These are phyloP conservation scores for Talaromyces stipitatus DNA, from an alignment of 495 filamentous ascomycete genomes.

Conservation along the genomic window DNA sequence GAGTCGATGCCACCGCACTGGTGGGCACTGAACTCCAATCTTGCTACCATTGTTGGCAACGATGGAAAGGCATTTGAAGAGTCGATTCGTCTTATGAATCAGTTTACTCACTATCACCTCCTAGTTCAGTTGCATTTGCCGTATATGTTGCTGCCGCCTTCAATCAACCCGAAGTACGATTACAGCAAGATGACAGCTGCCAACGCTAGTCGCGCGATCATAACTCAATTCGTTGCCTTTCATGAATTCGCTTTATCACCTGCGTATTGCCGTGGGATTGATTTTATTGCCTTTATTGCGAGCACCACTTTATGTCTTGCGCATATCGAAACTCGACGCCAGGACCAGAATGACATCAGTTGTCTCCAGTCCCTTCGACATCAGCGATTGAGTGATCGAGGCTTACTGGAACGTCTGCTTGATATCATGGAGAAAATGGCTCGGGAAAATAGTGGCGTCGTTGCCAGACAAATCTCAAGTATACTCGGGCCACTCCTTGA, in stretches of 20 bases:
- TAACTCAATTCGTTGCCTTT: slow-evolving; percentile 25
- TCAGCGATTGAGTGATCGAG: slow-evolving; percentile 35
- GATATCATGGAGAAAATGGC: slow-evolving; percentile 26
- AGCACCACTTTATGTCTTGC: slow-evolving; percentile 17
- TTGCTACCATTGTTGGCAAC: not conserved
- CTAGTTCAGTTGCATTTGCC: slow-evolving; percentile 18
- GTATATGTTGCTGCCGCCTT: slow-evolving; percentile 12
- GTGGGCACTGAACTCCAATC: slow-evolving; percentile 16
- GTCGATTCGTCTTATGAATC: slow-evolving; percentile 14
- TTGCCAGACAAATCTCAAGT: slow-evolving; percentile 22
- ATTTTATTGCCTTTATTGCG: slow-evolving; percentile 38
- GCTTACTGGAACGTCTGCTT: slow-evolving; percentile 33
- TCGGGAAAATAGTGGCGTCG: slow-evolving; percentile 19
- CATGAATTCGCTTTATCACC: slow-evolving; percentile 12
- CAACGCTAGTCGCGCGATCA: slow-evolving; percentile 34
- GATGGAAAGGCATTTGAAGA: slow-evolving; percentile 7
- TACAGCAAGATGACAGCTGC: slow-evolving; percentile 30
- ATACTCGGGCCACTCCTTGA: slow-evolving; percentile 22
- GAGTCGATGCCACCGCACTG: slow-evolving; percentile 19
- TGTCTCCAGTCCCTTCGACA: slow-evolving; percentile 19
- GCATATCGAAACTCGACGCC: slow-evolving; percentile 12
- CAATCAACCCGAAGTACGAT: slow-evolving; percentile 5
- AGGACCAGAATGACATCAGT: slow-evolving; percentile 5
- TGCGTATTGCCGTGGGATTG: slow-evolving; percentile 30
- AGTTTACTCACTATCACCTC: slow-evolving; percentile 32